A percentile compares a stretch with the other conserved stretches of the same genome.
Evolutionary conservation across 345 rosid genomes (phyloP).

Genomic region (Heritiera littoralis): DNA sequence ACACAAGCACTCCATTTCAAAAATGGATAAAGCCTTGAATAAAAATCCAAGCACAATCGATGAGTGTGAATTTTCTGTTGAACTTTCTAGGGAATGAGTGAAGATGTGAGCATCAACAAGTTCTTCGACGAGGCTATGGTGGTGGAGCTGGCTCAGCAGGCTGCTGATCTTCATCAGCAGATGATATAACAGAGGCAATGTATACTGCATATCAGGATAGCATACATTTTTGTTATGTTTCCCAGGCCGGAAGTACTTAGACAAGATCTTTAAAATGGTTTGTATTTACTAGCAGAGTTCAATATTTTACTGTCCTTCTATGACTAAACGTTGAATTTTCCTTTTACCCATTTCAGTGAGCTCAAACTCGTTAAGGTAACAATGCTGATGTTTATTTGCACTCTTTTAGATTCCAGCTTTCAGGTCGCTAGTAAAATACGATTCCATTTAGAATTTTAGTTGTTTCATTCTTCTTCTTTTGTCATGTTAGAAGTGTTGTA

Average conservation of each 20-base stretch:
- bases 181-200: constrained; percentile 42
- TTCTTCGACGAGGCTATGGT: constrained; percentile 85
- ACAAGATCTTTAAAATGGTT: background rate
- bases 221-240: background rate
- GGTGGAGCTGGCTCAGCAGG: constrained; percentile 77
- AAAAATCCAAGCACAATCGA: constrained; percentile 51
- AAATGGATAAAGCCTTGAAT: background rate
- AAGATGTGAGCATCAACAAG: constrained; percentile 84
- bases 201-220: background rate
- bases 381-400: background rate
- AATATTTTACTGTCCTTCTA: background rate
- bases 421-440: background rate
- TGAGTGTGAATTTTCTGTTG: constrained; percentile 43
- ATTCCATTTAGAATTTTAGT: background rate
- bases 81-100: constrained; percentile 68
- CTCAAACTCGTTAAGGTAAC: no score
- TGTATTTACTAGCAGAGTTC: background rate
- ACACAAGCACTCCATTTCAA: background rate
- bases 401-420: background rate
- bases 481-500: background rate
- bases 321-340: background rate
- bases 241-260: background rate
- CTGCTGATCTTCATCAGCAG: constrained; percentile 69
- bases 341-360: background rate
- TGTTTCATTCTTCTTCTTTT: background rate